phyloP scores from a whole-genome alignment of 2,329 filamentous ascomycete species.

The Phialophora macrospora region DNA sequence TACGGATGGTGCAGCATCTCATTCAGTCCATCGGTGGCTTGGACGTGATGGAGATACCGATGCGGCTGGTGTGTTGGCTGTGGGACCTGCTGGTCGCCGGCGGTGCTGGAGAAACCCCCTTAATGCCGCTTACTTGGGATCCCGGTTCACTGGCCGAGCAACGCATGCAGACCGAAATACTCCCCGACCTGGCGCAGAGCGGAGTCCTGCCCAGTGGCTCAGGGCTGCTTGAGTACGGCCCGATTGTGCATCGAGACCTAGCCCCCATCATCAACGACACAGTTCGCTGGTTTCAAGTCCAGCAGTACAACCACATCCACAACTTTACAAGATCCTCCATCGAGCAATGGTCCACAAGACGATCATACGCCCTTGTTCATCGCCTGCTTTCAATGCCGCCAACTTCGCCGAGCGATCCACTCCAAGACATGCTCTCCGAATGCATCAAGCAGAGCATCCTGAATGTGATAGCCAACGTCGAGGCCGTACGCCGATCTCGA shows the following conservation, averaged over 20 bases:
- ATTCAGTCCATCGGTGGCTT: constrained; percentile 23
- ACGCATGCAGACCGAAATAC: constrained; percentile 20
- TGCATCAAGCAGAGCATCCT: constrained; percentile 25
- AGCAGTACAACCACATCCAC: constrained; percentile 22
- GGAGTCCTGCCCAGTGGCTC: constrained; percentile 24
- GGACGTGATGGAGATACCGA: constrained; percentile 11
- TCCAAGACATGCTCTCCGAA: constrained; percentile 19
- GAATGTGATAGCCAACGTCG: constrained; percentile 17
- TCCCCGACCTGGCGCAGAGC: constrained; percentile 14
- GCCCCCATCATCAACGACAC: constrained; percentile 17
- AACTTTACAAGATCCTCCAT: constrained; percentile 13
- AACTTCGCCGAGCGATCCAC: not conserved
- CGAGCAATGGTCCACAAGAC: constrained; percentile 21
- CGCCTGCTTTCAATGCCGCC: constrained; percentile 22
- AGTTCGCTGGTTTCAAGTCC: constrained; percentile 30
- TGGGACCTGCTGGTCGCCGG: constrained; percentile 27
- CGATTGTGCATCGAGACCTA: constrained; percentile 8
- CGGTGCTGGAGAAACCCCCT: constrained; percentile 20
- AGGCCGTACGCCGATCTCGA: constrained; percentile 5
- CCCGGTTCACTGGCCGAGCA: constrained; percentile 16
- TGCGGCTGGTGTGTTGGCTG: constrained; percentile 24
- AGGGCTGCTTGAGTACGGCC: constrained; percentile 15
- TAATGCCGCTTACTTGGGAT: constrained; percentile 28
- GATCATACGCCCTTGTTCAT: constrained; percentile 24
- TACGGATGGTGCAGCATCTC: constrained; percentile 31